Conservation (phyloP, 352 stramenopile species). For the Phytophthora ramorum region DNA sequence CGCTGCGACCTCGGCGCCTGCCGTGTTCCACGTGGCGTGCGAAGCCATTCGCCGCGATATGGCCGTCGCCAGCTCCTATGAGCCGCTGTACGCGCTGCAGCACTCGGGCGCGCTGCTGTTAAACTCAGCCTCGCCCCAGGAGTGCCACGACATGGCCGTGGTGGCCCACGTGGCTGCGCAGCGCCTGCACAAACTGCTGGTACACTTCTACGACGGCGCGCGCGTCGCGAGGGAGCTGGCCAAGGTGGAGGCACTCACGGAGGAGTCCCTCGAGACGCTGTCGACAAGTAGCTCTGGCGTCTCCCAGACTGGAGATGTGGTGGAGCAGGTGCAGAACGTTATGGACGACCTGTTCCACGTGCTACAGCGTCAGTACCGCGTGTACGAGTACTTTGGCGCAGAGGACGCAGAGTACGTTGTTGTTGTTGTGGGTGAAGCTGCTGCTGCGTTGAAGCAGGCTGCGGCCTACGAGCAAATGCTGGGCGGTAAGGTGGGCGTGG, state of each 20-base stretch:
- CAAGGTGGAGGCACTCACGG: conserved; percentile 66
- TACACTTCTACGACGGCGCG: conserved; percentile 86
- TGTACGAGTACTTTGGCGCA: conserved; percentile 83
- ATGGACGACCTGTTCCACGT: conserved; percentile 82
- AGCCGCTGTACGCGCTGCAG: conserved; percentile 69
- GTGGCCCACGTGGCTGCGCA: conserved; percentile 75
- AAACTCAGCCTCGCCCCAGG: conserved; percentile 70
- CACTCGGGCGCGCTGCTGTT: conserved; percentile 77
- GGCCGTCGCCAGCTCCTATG: conserved; percentile 66
- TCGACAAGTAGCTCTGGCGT: conserved; percentile 28
- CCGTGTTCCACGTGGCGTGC: conserved; percentile 73
- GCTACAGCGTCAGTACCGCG: conserved; percentile 77
- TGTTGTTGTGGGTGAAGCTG: conserved; percentile 74
- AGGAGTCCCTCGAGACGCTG: conserved; percentile 57
- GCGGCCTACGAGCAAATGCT: conserved; percentile 81
- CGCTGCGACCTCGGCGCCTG: conserved; percentile 25
- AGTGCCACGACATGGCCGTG: conserved; percentile 82
- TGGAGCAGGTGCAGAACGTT: conserved; percentile 73
- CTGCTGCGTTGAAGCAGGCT: conserved; percentile 59
- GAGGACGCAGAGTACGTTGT: conserved; percentile 74
- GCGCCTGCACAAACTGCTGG: conserved; percentile 64
- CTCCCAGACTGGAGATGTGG: conserved; percentile 32
- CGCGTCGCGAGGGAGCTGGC: conserved; percentile 67
- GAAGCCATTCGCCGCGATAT: conserved; percentile 64
- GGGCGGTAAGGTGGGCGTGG: conserved; percentile 74